Evolutionary conservation across 805 yeast genomes (phyloP).

Genomic region (Ogataea salicorniae): DNA sequence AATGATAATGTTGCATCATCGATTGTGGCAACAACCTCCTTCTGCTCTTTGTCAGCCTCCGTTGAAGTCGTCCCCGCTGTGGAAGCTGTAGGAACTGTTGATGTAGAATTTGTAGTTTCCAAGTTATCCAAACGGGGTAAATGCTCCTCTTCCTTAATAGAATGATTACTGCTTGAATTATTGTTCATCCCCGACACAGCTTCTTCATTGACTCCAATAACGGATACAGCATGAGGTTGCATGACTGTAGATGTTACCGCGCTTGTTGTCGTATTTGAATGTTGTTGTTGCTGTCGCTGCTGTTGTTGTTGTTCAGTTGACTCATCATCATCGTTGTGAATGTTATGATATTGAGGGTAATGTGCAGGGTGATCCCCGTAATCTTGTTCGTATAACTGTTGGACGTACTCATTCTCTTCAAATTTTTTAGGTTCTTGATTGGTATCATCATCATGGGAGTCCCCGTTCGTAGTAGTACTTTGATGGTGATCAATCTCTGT

Average conservation of each 20-base stretch:
- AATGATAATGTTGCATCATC: conserved; percentile 27
- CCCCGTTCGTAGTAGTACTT: neutral
- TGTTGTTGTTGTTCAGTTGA: too few relatives aligned
- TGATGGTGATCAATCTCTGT: too few relatives aligned
- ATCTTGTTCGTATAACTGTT: conserved; percentile 30
- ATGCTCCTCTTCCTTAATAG: too few relatives aligned
- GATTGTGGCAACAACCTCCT: conserved; percentile 25
- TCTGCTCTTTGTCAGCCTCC: neutral
- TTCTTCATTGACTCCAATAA: too few relatives aligned
- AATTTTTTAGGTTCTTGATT: conserved; percentile 1
- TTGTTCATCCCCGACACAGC: too few relatives aligned
- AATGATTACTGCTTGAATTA: too few relatives aligned
- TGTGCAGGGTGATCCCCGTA: conserved; percentile 23
- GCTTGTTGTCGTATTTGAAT: neutral
- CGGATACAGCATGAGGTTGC: too few relatives aligned
- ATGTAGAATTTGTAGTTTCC: too few relatives aligned
- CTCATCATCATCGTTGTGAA: conserved; percentile 14
- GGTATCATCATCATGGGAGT: conserved; percentile 1
- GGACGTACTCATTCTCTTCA: conserved; percentile 25
- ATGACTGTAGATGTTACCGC: neutral
- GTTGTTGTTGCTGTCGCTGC: neutral
- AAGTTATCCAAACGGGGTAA: too few relatives aligned
- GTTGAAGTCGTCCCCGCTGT: neutral
- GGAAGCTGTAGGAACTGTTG: neutral
- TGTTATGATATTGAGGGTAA: conserved; percentile 27